Percentiles rank a stretch among this genome's conserved stretches.
Conservation (phyloP, 1,284 basidiomycete genomes). For the Singerocomus rubriflavus region DNA sequence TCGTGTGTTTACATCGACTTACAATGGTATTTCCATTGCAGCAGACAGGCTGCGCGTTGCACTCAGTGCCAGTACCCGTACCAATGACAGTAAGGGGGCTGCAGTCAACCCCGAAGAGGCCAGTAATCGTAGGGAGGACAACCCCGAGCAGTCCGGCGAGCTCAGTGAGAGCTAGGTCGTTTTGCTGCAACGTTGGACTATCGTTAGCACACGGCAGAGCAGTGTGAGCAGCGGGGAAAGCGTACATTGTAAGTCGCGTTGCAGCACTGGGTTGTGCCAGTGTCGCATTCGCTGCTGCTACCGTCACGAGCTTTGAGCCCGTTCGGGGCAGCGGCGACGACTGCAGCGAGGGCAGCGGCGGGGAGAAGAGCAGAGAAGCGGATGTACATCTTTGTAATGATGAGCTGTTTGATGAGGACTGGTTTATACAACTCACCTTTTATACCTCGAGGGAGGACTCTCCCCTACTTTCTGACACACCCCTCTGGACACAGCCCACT, state of each 20-base stretch:
- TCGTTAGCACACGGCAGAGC: not conserved
- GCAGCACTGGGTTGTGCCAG: slow-evolving; percentile 12
- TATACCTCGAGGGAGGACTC: not conserved
- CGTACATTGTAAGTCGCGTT: not conserved
- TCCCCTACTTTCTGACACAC: too few species aligned
- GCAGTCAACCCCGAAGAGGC: slow-evolving; percentile 9
- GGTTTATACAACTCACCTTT: not conserved
- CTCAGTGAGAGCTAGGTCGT: not conserved
- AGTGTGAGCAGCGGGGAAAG: too few species aligned
- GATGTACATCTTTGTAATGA: not conserved
- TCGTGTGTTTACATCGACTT: not conserved
- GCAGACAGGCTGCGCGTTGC: slow-evolving; percentile 14
- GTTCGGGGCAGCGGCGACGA: not conserved
- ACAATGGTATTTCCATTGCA: slow-evolving; percentile 14
- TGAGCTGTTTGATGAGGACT: not conserved
- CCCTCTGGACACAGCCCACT: too few species aligned
- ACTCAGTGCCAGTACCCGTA: not conserved
- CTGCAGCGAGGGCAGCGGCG: not conserved
- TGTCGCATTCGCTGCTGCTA: slow-evolving; percentile 1
- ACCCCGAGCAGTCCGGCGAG: not conserved
- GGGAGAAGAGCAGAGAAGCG: not conserved
- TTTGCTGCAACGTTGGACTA: not conserved
- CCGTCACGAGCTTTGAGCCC: not conserved
- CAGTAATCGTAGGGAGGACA: not conserved
- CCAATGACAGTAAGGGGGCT: not conserved